Conservation (phyloP, 768 basidiomycete species). For the Rhizopogon rudus region DNA sequence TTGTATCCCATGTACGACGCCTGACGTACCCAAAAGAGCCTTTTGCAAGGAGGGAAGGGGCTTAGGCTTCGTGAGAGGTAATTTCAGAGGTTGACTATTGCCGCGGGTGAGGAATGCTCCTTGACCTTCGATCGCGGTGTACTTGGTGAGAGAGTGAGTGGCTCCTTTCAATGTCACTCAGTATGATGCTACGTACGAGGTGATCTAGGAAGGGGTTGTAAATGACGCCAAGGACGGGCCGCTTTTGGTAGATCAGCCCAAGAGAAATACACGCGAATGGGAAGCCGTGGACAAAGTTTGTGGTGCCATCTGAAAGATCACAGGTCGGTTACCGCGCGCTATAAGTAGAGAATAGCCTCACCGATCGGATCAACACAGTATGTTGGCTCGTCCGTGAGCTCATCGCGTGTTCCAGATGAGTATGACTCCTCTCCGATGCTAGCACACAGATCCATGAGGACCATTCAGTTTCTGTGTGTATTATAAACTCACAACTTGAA, state of each 20-base stretch:
- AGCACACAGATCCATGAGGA: neutral
- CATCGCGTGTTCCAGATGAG: constrained; percentile 61
- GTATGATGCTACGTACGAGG: constrained; percentile 40
- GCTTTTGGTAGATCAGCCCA: constrained; percentile 77
- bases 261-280: constrained; percentile 90
- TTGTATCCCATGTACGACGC: neutral
- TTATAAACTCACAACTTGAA: constrained; percentile 72
- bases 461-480: neutral
- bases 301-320: constrained; percentile 64
- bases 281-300: constrained; percentile 84
- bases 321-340: neutral
- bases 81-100: constrained; percentile 38
- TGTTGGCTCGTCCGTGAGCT: constrained; percentile 83
- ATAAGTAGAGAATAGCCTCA: constrained; percentile 22
- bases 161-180: neutral
- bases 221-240: constrained; percentile 86
- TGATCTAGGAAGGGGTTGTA: constrained; percentile 91
- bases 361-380: constrained; percentile 97
- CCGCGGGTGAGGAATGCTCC: constrained; percentile 72
- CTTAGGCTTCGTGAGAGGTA: constrained; percentile 64
- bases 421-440: constrained; percentile 96
- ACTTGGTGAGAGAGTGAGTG: constrained; percentile 33
- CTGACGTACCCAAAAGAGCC: constrained; percentile 58
- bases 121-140: constrained; percentile 72
- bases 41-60: constrained; percentile 64